Conservation (phyloP, 2,329 filamentous ascomycete species). For the Ophiostoma ulmi region DNA sequence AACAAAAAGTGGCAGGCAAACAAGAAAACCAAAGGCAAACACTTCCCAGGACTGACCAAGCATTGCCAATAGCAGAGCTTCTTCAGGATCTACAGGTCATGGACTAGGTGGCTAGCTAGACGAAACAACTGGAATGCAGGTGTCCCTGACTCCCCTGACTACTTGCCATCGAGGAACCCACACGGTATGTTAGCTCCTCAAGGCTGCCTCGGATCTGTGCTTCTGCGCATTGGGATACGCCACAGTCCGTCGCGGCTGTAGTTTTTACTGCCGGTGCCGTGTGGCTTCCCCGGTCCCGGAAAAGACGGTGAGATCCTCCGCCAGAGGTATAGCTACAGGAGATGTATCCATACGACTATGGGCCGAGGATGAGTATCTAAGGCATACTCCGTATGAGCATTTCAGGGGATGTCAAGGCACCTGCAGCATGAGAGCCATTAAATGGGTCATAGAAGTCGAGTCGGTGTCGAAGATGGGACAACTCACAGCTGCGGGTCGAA, state of each 20-base stretch:
- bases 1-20: neutral
- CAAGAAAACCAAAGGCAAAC: constrained; percentile 1
- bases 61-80: neutral
- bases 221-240: neutral
- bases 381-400: too few species aligned
- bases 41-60: neutral
- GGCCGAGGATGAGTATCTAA: neutral
- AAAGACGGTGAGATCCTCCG: neutral
- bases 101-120: neutral
- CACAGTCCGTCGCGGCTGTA: neutral
- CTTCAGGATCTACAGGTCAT: too few species aligned
- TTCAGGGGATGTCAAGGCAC: constrained; percentile 4
- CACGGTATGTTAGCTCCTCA: neutral
- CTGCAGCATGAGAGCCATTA: neutral
- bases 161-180: neutral
- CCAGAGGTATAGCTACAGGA: neutral
- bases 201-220: neutral
- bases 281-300: constrained; percentile 4
- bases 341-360: neutral
- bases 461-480: constrained; percentile 4
- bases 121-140: neutral
- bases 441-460: neutral
- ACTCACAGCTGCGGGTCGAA: constrained; percentile 11
- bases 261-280: neutral
- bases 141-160: constrained; percentile 2